Evolutionary conservation across 2,329 filamentous ascomycete genomes (phyloP).

Genomic region (Ustilaginoidea virens): DNA sequence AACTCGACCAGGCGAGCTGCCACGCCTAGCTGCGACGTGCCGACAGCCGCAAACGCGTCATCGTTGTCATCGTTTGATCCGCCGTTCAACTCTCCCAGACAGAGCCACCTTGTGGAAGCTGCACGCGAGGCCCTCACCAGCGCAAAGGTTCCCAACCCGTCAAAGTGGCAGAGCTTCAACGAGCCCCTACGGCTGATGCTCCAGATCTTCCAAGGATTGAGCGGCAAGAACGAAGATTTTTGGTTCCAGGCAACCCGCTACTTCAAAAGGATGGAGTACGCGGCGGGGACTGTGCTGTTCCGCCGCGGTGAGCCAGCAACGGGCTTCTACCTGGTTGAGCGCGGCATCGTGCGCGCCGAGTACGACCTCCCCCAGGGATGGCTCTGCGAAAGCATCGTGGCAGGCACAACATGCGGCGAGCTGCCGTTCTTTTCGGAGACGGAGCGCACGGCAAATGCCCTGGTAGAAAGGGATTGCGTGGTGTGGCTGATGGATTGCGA

Average conservation of each 20-base stretch:
- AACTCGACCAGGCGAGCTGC: constrained; percentile 26
- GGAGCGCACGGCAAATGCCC: constrained; percentile 68
- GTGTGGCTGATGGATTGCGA: constrained; percentile 66
- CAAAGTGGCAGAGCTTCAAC: constrained; percentile 72
- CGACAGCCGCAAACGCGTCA: constrained; percentile 18
- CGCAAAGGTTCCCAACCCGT: constrained; percentile 39
- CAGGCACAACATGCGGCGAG: constrained; percentile 90
- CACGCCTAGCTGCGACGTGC: constrained; percentile 32
- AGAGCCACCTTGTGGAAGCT: constrained; percentile 60
- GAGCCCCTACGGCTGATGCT: constrained; percentile 85
- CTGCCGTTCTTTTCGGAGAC: constrained; percentile 93
- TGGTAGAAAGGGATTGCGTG: constrained; percentile 66
- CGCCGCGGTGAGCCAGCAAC: constrained; percentile 59
- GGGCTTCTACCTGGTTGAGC: constrained; percentile 83
- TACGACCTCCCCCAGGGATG: constrained; percentile 82
- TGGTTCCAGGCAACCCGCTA: constrained; percentile 73
- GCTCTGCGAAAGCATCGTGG: constrained; percentile 82
- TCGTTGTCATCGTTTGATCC: constrained; percentile 19
- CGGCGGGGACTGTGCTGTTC: constrained; percentile 61
- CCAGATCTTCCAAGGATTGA: constrained; percentile 87
- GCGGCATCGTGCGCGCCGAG: constrained; percentile 76
- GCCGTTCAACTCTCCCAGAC: constrained; percentile 63
- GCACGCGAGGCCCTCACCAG: constrained; percentile 62
- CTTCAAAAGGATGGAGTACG: constrained; percentile 55
- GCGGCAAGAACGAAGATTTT: constrained; percentile 79